Evolutionary conservation across 179 eudicot species (phyloP), one percentile per base, ranked within the genome.

Genomic region (Sideroxylon spinosum): DNA sequence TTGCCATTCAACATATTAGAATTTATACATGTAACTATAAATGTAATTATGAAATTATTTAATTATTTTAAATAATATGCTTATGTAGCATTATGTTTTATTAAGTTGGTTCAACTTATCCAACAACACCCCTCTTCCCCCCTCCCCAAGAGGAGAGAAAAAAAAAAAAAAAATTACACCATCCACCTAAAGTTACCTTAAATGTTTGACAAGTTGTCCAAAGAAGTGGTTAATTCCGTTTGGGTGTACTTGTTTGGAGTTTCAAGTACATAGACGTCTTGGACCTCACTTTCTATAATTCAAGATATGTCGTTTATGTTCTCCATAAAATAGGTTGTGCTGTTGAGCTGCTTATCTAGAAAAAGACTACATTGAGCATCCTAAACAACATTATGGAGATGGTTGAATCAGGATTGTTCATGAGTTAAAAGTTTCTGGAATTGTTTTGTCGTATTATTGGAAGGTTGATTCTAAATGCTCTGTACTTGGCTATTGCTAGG

Each of bases 401-500:
- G 76, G 17, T 57, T 17, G 49, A 10, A 19, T 63, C 1, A 12
- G 22, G 19, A 67, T 12, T 25, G 10, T 67, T 25, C 9, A 3
- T 29, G 10, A 11, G 23, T 59, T 70, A n/a, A 0, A 9, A 53
- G 16, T 19, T 9, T 77, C 9, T 26, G 12, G 26, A 62, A 32
- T 68, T 49, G 17, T 5, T 9, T 9, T 46, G 3, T 14, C 2
- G n/a, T 11, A 25, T 65, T 10, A 20, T 62, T 74, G 22, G 9
- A 32, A 29, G 13, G 20, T 22, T 6, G 29, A 19, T 61, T 73
- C 26, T 28, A 16, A 73, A 6, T 25, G 13, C 61, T 46, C 6
- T 52, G 67, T 14, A 22, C 37, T 77, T 14, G 26, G 72, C 48
- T 28, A 60, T 74, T 76, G 28, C 56, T 88, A 91, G 95, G 90